Evolutionary conservation across 345 rosid genomes (phyloP).

Genomic region (Eucalyptus lansdowneana): DNA sequence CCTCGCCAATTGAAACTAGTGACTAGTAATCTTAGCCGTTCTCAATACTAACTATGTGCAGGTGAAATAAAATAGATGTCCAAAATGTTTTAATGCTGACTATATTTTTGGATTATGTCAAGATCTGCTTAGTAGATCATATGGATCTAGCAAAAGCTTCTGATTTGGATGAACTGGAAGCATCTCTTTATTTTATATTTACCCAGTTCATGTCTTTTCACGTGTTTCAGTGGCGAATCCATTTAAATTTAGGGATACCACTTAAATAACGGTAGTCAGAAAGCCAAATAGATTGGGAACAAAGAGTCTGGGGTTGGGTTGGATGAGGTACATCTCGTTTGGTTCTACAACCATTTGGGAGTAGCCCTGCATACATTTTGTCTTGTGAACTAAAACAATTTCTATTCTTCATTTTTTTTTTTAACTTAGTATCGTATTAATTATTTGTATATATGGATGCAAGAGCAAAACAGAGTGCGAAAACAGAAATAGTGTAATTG

Average conservation of each 20-base stretch:
- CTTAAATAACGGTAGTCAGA: background rate
- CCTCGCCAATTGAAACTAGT: conserved; percentile 66
- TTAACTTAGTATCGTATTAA: background rate
- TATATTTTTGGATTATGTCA: background rate
- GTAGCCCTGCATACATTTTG: background rate
- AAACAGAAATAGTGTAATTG: background rate
- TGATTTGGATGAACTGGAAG: background rate
- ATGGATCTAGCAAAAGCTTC: background rate
- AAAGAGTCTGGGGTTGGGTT: background rate
- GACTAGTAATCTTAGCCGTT: conserved; percentile 7
- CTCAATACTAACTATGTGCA: background rate
- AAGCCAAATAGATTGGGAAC: background rate
- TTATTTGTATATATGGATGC: background rate
- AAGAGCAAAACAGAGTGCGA: background rate
- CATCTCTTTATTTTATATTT: background rate
- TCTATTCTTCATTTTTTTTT: background rate
- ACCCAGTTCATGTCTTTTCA: background rate
- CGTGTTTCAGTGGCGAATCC: background rate
- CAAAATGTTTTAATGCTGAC: background rate
- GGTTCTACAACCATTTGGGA: background rate
- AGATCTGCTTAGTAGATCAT: background rate
- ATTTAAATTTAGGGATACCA: background rate
- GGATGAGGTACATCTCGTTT: background rate
- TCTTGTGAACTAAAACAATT: background rate
- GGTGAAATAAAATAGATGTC: background rate